A percentile compares a stretch with the other conserved stretches of the same genome.
These are phyloP conservation scores for Chenopodium suecicum DNA, from an alignment of 148 eudicot genomes.

Conservation along the genomic window DNA sequence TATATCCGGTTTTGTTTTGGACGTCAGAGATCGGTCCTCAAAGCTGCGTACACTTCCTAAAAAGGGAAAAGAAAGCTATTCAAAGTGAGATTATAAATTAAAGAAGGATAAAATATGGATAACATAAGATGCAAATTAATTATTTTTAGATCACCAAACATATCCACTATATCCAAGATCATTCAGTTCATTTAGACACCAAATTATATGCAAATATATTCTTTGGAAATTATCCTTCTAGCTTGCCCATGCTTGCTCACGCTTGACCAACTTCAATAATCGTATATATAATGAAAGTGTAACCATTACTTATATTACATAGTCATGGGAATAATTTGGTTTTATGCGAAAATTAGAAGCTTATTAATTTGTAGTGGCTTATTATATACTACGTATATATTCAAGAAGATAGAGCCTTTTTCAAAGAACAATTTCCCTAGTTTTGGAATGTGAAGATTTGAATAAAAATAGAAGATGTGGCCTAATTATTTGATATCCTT, in stretches of 20 bases:
- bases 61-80: neutral
- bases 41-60: neutral
- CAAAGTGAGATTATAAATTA: neutral
- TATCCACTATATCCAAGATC: slow-evolving; percentile 6
- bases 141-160: slow-evolving; percentile 12
- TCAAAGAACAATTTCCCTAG: too few relatives aligned
- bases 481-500: too few relatives aligned
- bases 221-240: neutral
- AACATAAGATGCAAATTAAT: slow-evolving; percentile 8
- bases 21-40: neutral
- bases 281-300: neutral
- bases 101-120: neutral
- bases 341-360: neutral
- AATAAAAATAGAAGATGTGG: too few relatives aligned
- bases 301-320: neutral
- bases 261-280: slow-evolving; percentile 22
- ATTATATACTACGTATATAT: too few relatives aligned
- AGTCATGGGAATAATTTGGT: neutral
- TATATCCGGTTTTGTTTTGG: slow-evolving; percentile 3
- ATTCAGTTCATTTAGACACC: slow-evolving; percentile 16
- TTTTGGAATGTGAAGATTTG: too few relatives aligned
- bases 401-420: too few relatives aligned
- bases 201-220: neutral
- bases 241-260: slow-evolving; percentile 5
- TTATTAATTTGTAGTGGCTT: neutral